A percentile compares a stretch with the other conserved stretches of the same genome.
Conservation (phyloP, 306 rosid species). For the Rosa persica region DNA sequence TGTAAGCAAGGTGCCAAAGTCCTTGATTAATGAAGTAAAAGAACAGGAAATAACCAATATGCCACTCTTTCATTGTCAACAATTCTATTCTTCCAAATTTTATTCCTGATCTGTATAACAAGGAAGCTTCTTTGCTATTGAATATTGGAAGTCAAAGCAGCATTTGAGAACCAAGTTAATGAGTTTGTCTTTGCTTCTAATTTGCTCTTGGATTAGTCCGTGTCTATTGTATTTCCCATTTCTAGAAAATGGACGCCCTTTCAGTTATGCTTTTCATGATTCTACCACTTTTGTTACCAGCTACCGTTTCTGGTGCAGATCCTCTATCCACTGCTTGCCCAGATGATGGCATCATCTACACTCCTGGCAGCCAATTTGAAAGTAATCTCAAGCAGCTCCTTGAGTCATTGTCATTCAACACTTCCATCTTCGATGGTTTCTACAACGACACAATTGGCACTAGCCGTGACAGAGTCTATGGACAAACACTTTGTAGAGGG, state of each 20-base stretch:
- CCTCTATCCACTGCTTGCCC: slow-evolving; percentile 37
- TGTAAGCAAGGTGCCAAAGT: not conserved
- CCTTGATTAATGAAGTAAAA: not conserved
- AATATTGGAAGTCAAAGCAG: not conserved
- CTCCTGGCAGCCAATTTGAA: slow-evolving; percentile 28
- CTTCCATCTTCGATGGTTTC: slow-evolving; percentile 41
- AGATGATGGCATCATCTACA: slow-evolving; percentile 29
- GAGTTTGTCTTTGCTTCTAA: not conserved
- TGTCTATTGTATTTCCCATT: not conserved
- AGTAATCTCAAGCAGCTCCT: slow-evolving; percentile 44
- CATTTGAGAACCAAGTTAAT: not conserved
- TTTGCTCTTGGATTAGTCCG: not conserved
- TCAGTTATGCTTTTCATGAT: slow-evolving; percentile 29
- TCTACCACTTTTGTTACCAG: slow-evolving; percentile 18
- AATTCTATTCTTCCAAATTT: not conserved
- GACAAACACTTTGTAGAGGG: slow-evolving; percentile 66
- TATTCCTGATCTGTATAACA: not conserved
- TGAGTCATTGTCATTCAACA: slow-evolving; percentile 37
- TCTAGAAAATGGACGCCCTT: not conserved
- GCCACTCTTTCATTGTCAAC: not conserved
- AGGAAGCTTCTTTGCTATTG: not conserved
- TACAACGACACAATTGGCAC: slow-evolving; percentile 28
- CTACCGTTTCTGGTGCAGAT: slow-evolving; percentile 32
- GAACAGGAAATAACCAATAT: not conserved
- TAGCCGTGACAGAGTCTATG: slow-evolving; percentile 36